Evolutionary conservation across 2,329 filamentous ascomycete species (phyloP).

Genomic region (Zelopaecilomyces penicillatus): DNA sequence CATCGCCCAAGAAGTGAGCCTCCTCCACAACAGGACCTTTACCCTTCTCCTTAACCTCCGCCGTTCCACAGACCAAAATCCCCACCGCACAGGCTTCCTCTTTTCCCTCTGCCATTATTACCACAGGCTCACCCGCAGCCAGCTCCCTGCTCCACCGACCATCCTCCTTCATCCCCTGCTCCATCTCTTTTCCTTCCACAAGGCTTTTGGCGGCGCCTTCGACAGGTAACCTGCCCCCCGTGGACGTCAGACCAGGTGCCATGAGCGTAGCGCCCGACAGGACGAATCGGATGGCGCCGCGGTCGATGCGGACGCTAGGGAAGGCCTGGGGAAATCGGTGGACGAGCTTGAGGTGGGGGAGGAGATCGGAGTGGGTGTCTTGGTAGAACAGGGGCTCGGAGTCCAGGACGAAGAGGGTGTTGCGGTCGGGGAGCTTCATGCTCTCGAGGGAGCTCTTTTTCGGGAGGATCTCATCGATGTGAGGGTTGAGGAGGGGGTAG

Average conservation of each 20-base stretch:
- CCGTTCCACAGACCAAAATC: constrained; percentile 71
- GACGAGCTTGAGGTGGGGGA: constrained; percentile 82
- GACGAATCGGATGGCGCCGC: constrained; percentile 94
- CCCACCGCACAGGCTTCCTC: constrained; percentile 84
- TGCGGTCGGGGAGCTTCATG: constrained; percentile 87
- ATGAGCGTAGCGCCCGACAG: constrained; percentile 89
- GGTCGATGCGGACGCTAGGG: constrained; percentile 79
- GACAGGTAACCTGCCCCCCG: constrained; percentile 70
- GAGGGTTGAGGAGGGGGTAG: constrained; percentile 76
- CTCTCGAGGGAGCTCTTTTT: constrained; percentile 88
- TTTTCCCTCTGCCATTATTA: constrained; percentile 89
- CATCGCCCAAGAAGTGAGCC: constrained; percentile 89
- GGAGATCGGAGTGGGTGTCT: constrained; percentile 62
- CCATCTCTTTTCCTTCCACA: constrained; percentile 34
- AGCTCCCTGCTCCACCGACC: constrained; percentile 59
- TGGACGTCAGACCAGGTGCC: constrained; percentile 83
- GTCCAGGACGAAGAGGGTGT: constrained; percentile 79
- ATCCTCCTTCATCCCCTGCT: constrained; percentile 36
- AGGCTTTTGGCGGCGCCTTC: constrained; percentile 25
- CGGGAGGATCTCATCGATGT: constrained; percentile 90
- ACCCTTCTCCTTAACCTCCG: constrained; percentile 86
- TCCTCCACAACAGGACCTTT: constrained; percentile 93
- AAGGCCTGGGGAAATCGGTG: constrained; percentile 85
- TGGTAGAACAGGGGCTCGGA: constrained; percentile 83
- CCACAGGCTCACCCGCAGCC: constrained; percentile 73